A percentile compares a stretch with the other conserved stretches of the same genome.
phyloP scores from a whole-genome alignment of 2,329 filamentous ascomycete genomes.

The Cryphonectria nitschkei region DNA sequence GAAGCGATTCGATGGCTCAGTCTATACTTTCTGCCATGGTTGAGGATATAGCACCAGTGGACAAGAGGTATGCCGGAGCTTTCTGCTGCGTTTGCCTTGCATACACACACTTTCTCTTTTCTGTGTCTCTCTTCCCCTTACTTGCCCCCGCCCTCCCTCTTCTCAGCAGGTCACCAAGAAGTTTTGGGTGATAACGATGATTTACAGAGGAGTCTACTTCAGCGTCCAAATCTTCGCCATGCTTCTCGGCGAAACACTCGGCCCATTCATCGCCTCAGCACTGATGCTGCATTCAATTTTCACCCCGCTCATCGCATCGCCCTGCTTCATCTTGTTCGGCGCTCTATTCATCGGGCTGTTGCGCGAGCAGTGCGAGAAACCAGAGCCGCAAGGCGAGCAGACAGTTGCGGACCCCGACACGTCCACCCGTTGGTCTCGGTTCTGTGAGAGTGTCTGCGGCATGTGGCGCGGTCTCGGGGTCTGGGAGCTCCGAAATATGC shows the following conservation, averaged over 20 bases:
- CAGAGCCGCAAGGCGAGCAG: background rate
- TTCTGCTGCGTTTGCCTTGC: background rate
- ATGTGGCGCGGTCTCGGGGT: background rate
- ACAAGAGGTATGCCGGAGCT: constrained; percentile 10
- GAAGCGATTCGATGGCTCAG: constrained; percentile 18
- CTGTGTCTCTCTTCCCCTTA: too few species aligned
- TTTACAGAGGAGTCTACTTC: constrained; percentile 14
- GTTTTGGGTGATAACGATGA: background rate
- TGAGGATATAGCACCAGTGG: constrained; percentile 11
- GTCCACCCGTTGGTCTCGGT: constrained; percentile 1
- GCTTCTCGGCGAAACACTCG: constrained; percentile 18
- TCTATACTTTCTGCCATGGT: constrained; percentile 24
- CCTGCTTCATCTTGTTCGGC: constrained; percentile 13
- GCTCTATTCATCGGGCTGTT: constrained; percentile 12
- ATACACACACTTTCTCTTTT: too few species aligned
- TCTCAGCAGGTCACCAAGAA: background rate
- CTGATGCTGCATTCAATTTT: constrained; percentile 26
- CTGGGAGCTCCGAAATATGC: constrained; percentile 10
- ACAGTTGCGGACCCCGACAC: background rate
- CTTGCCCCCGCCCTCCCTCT: background rate
- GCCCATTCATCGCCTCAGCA: constrained; percentile 18
- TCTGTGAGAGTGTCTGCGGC: background rate
- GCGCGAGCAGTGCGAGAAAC: constrained; percentile 13
- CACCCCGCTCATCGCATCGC: constrained; percentile 25
- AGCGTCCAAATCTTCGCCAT: constrained; percentile 21